Base-by-base conservation (phyloP, 2,329 filamentous ascomycete species). In the Aspergillus fructus region DNA sequence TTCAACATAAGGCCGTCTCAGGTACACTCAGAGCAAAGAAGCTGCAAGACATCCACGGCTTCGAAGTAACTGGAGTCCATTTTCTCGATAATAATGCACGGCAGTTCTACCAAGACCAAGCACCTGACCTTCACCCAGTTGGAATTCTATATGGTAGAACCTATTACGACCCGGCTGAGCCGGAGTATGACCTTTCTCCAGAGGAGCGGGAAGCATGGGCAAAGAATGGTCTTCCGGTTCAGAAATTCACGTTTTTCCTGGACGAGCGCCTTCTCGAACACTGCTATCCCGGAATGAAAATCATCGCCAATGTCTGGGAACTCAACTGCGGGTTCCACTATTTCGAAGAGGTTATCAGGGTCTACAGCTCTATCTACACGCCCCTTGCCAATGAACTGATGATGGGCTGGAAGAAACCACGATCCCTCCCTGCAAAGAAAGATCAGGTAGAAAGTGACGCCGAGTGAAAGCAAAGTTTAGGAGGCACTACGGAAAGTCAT, bases 341-440 rank as follows among this genome's bases (percentile, higher is more conserved):
- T 69, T 83, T 92, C 68, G 87, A 87, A 67, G 73, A 79, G 2
- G 70, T 88, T 15, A 68, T 76, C 27, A 79, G 79, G 0, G 69
- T 87, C 11, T 81, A 83, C 56, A 85, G 85, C 3, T 83, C 82
- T 0, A 90, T 89, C 68, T 85, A 89, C 67, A 82, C 78, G 0
- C 84, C 85, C 56, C 75, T 92, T 24, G 81, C 84, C 1, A 90
- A 93, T 69, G 84, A 88, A 63, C 75, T 89, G 62, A 89, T 93
- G 87, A 65, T 79, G 21, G 72, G 79, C 17, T 92, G 84, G 81
- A 89, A 86, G 70, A 74, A 82, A 23, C 87, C 87, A 0, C 70
- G 65, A 43, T 61, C 66, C 54, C 33, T 71, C 39, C 50, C 47
- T 9, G 47, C 15, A 3, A 48, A 56, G 8, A 30, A 63, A 7